phyloP scores from a whole-genome alignment of 2,329 filamentous ascomycete genomes.

The Exserohilum rostratum region DNA sequence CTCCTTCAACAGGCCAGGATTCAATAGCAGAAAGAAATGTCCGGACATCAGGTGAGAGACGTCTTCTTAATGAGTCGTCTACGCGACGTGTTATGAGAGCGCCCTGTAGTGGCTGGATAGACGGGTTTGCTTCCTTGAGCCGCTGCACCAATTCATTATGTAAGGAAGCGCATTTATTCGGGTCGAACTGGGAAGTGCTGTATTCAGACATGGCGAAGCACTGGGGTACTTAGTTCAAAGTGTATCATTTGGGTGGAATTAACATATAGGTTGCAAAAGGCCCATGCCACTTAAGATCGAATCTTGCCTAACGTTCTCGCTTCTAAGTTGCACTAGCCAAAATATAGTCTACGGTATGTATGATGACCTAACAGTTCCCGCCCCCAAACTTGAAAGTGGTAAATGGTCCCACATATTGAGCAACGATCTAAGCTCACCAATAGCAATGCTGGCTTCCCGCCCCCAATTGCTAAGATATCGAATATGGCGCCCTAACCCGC shows the following conservation, averaged over 20 bases:
- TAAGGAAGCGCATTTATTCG: conserved; percentile 5
- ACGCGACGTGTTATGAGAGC: not conserved
- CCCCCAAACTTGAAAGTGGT: too few species aligned
- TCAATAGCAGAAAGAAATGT: conserved; percentile 2
- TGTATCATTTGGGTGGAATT: conserved; percentile 1
- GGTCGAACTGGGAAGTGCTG: not conserved
- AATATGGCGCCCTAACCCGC: too few species aligned
- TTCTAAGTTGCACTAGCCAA: too few species aligned
- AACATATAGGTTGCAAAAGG: too few species aligned
- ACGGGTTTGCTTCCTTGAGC: conserved; percentile 1
- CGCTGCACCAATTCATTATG: conserved; percentile 6
- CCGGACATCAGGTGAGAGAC: conserved; percentile 3
- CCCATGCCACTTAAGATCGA: too few species aligned
- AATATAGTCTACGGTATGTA: too few species aligned
- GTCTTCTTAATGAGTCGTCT: conserved; percentile 1
- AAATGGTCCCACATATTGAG: too few species aligned
- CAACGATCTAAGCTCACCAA: too few species aligned
- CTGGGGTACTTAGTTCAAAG: not conserved
- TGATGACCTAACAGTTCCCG: too few species aligned
- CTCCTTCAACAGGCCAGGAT: conserved; percentile 5
- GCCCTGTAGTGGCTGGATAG: conserved; percentile 6
- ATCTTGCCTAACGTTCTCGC: too few species aligned
- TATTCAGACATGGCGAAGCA: conserved; percentile 5
- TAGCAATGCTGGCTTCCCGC: too few species aligned
- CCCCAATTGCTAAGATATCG: too few species aligned